phyloP scores from a whole-genome alignment of 1,284 basidiomycete species.

The Xanthoconium separans region DNA sequence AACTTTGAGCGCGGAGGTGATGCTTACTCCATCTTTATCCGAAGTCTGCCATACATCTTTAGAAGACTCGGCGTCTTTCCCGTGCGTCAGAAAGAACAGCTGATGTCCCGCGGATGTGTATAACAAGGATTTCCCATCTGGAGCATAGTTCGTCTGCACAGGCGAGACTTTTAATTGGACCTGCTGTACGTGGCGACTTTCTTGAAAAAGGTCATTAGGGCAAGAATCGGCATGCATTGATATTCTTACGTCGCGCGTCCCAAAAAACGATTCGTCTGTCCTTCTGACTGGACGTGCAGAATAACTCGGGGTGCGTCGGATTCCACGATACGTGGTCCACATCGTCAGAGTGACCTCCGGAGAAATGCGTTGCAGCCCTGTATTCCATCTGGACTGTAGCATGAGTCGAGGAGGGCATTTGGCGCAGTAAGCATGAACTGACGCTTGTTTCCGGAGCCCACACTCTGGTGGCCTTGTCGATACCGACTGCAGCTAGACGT shows the following conservation, averaged over 20 bases:
- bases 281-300: slow-evolving; percentile 73
- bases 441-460: slow-evolving; percentile 78
- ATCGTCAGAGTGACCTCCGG: slow-evolving; percentile 70
- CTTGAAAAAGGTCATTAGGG: slow-evolving; percentile 38
- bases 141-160: slow-evolving; percentile 64
- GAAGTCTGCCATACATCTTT: slow-evolving; percentile 60
- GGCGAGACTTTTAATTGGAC: slow-evolving; percentile 55
- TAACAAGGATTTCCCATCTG: slow-evolving; percentile 65
- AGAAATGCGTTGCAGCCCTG: slow-evolving; percentile 58
- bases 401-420: neutral
- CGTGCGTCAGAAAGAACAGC: slow-evolving; percentile 56
- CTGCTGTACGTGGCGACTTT: slow-evolving; percentile 65
- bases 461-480: slow-evolving; percentile 72
- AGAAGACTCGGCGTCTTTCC: slow-evolving; percentile 51
- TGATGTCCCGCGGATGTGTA: slow-evolving; percentile 58
- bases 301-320: slow-evolving; percentile 75
- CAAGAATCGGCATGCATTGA: neutral
- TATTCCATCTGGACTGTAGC: slow-evolving; percentile 55
- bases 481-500: slow-evolving; percentile 72
- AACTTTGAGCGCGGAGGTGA: neutral
- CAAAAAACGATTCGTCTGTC: slow-evolving; percentile 75
- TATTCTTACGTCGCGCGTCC: slow-evolving; percentile 69
- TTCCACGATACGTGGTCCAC: slow-evolving; percentile 79
- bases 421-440: slow-evolving; percentile 26
- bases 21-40: slow-evolving; percentile 47